Evolutionary conservation across 495 filamentous ascomycete genomes (phyloP).

Genomic region (Penicillium herquei): DNA sequence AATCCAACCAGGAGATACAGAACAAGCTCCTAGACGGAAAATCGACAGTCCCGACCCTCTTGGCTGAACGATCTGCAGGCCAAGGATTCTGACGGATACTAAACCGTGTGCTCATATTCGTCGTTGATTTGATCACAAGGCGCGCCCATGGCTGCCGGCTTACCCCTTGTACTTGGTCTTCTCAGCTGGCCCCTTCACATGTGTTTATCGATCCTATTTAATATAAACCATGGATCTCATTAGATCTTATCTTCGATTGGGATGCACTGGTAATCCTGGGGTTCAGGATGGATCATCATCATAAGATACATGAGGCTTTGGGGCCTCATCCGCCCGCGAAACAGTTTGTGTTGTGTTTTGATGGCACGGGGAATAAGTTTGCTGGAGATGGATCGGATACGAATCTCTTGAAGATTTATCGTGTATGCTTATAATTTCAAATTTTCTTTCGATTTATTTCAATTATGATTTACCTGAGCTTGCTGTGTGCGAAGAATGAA

Average conservation of each 20-base stretch:
- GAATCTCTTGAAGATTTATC: constrained; percentile 84
- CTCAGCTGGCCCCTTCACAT: background rate
- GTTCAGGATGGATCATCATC: background rate
- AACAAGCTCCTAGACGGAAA: background rate
- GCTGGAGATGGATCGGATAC: constrained; percentile 74
- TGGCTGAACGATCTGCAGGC: constrained; percentile 11
- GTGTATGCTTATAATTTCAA: constrained; percentile 22
- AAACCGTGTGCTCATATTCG: constrained; percentile 5
- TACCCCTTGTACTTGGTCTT: background rate
- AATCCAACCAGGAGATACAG: constrained; percentile 8
- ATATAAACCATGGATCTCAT: constrained; percentile 10
- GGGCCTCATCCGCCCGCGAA: constrained; percentile 23
- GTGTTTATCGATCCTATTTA: background rate
- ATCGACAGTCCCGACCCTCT: background rate
- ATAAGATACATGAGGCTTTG: background rate
- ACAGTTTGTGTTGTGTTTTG: constrained; percentile 76
- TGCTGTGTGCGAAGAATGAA: background rate
- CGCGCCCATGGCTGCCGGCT: background rate
- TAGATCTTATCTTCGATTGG: background rate
- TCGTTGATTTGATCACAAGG: constrained; percentile 15
- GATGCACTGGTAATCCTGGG: too few species aligned
- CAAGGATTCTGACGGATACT: constrained; percentile 6
- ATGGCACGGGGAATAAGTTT: constrained; percentile 87
- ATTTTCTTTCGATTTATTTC: background rate
- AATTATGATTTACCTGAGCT: background rate